These are phyloP conservation scores for Arthroderma sp. DNA, from an alignment of 2,329 filamentous ascomycete genomes.

Conservation along the genomic window DNA sequence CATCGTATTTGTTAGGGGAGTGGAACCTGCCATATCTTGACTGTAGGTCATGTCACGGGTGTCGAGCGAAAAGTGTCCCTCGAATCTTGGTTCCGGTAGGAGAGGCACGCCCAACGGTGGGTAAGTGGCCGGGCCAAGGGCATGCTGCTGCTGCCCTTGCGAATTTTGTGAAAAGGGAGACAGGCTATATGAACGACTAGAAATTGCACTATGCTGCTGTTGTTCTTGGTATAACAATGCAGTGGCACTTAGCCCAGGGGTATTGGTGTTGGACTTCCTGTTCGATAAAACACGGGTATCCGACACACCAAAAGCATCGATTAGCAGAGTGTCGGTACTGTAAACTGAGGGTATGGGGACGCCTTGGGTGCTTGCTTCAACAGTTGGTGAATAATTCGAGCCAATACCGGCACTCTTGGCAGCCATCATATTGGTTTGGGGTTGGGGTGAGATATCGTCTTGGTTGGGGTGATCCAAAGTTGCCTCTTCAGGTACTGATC, in stretches of 20 bases:
- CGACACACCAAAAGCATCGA: slow-evolving; percentile 1
- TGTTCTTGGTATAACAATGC: neutral
- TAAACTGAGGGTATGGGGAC: neutral
- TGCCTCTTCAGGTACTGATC: slow-evolving; percentile 38
- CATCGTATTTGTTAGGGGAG: slow-evolving; percentile 1
- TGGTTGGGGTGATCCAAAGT: slow-evolving; percentile 40
- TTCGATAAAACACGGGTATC: too few relatives aligned
- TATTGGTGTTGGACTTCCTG: too few relatives aligned
- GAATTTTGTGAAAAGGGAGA: slow-evolving; percentile 1
- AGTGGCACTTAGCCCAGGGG: too few relatives aligned
- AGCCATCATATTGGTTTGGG: neutral
- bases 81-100: too few relatives aligned
- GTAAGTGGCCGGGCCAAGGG: too few relatives aligned
- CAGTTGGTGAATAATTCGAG: neutral
- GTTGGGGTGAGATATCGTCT: neutral
- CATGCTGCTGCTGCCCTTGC: neutral
- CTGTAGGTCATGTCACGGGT: neutral
- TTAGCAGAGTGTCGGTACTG: neutral
- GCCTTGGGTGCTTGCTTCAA: neutral
- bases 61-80: neutral
- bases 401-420: neutral
- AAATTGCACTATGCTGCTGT: neutral
- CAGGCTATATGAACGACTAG: neutral
- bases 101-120: too few relatives aligned
- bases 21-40: neutral